Conservation (phyloP, 2,329 filamentous ascomycete species). For the Sporothrix inflata region DNA sequence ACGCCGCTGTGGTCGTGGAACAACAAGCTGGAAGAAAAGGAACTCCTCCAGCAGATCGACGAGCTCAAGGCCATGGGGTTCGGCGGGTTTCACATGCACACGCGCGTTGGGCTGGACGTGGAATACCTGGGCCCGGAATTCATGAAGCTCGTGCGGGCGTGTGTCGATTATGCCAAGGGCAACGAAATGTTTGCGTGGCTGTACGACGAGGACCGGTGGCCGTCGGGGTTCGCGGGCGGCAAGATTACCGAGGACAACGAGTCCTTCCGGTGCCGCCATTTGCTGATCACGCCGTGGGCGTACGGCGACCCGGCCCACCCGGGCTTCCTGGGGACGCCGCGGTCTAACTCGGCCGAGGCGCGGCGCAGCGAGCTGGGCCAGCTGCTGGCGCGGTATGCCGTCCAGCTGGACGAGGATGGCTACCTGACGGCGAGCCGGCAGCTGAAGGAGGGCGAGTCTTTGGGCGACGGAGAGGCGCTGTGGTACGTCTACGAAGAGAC, state of each 20-base stretch:
- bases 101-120: background rate
- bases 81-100: conserved; percentile 11
- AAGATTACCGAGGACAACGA: background rate
- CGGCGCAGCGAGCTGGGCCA: conserved; percentile 9
- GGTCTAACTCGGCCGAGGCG: conserved; percentile 1
- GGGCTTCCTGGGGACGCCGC: background rate
- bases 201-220: conserved; percentile 16
- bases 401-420: conserved; percentile 7
- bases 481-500: conserved; percentile 10
- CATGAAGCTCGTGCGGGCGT: conserved; percentile 10
- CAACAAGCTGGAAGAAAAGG: background rate
- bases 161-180: background rate
- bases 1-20: conserved; percentile 14
- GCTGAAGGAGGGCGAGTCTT: background rate
- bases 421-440: background rate
- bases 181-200: conserved; percentile 9
- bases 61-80: conserved; percentile 12
- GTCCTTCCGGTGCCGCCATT: conserved; percentile 7
- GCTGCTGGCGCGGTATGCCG: background rate
- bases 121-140: conserved; percentile 7
- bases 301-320: background rate
- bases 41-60: conserved; percentile 8
- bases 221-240: conserved; percentile 11
- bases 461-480: background rate
- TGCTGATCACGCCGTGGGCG: conserved; percentile 2